A percentile compares a stretch with the other conserved stretches of the same genome.
Conservation (phyloP, 768 basidiomycete genomes). For the Phanerochaete carnosa region DNA sequence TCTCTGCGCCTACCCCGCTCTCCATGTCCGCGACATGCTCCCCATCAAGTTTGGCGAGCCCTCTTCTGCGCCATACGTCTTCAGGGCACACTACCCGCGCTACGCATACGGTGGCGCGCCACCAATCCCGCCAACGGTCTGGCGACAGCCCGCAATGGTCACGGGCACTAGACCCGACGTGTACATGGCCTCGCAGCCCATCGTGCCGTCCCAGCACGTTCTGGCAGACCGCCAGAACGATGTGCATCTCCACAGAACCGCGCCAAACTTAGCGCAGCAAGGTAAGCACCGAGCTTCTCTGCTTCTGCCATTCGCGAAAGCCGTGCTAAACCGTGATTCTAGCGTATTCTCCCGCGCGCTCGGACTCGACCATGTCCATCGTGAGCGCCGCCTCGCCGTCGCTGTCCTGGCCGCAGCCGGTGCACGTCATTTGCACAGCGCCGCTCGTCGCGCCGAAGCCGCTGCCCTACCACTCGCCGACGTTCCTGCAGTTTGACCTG, state of each 20-base stretch:
- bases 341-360: not conserved
- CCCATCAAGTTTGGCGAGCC: slow-evolving; percentile 7
- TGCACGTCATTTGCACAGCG: slow-evolving; percentile 59
- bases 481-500: slow-evolving; percentile 62
- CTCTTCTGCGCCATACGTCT: not conserved
- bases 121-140: not conserved
- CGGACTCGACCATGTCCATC: slow-evolving; percentile 20
- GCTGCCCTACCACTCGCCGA: slow-evolving; percentile 66
- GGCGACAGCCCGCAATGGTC: not conserved
- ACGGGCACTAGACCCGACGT: not conserved
- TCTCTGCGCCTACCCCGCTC: not conserved
- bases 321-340: not conserved
- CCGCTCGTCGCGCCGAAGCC: slow-evolving; percentile 69
- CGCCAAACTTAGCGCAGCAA: not conserved
- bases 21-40: slow-evolving; percentile 3
- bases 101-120: not conserved
- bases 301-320: not conserved
- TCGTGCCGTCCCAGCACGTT: not conserved
- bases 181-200: not conserved
- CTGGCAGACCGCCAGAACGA: not conserved
- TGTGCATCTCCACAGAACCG: not conserved
- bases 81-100: not conserved
- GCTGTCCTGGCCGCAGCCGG: slow-evolving; percentile 23
- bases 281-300: not conserved
- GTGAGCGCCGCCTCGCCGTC: slow-evolving; percentile 23